phyloP scores from a whole-genome alignment of 73 alveolate species.

The Breviolum minutum region DNA sequence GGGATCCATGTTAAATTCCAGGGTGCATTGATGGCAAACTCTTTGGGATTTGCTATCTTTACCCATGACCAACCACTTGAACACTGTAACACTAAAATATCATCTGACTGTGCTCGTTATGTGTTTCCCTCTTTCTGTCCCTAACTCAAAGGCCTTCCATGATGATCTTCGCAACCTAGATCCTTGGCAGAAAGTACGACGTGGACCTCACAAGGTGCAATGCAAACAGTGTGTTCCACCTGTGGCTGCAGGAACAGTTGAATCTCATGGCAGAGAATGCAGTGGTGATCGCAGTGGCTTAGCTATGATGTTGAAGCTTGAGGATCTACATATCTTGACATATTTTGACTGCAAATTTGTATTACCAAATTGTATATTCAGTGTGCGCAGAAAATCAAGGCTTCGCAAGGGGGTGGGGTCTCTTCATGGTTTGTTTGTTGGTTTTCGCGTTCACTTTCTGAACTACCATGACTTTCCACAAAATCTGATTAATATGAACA shows the following conservation, averaged over 20 bases:
- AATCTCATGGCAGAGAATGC: slow-evolving; percentile 74
- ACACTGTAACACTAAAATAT: neutral
- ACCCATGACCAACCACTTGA: neutral
- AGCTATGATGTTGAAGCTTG: too few species aligned
- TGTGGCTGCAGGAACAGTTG: slow-evolving; percentile 27
- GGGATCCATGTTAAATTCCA: neutral
- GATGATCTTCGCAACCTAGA: slow-evolving; percentile 50
- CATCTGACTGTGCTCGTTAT: neutral
- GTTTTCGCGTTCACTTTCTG: too few species aligned
- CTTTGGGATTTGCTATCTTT: neutral
- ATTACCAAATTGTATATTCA: too few species aligned
- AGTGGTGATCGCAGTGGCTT: slow-evolving; percentile 60
- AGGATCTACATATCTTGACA: too few species aligned
- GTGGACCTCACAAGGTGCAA: too few species aligned
- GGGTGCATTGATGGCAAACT: neutral
- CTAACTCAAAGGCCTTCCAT: slow-evolving; percentile 27
- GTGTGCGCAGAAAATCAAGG: too few species aligned
- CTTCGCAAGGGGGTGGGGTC: too few species aligned
- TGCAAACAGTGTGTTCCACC: neutral
- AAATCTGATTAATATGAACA: too few species aligned
- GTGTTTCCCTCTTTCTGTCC: neutral
- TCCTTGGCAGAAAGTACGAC: neutral
- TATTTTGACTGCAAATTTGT: neutral
- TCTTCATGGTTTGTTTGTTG: too few species aligned
- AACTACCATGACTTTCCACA: too few species aligned